Percentiles rank a stretch among this genome's conserved stretches.
These are phyloP conservation scores for Lipomyces sp. DNA, from an alignment of 805 yeast genomes.

Conservation along the genomic window DNA sequence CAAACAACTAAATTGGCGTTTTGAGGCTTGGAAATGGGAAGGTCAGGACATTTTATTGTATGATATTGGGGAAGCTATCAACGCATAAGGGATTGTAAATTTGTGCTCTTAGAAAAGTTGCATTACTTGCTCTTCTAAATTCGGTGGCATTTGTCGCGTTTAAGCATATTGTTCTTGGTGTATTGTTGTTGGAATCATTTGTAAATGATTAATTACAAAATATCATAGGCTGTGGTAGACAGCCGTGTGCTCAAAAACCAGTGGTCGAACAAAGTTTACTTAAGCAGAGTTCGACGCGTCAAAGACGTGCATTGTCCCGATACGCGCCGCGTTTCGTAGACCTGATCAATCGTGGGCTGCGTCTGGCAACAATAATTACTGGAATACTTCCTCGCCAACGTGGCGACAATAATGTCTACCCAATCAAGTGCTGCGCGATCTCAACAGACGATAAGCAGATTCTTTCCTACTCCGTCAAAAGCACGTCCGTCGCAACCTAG, in stretches of 20 bases:
- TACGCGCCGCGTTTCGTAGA: too few relatives aligned
- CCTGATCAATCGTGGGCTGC: too few relatives aligned
- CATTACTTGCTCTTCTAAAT: background rate
- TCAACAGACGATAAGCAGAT: background rate
- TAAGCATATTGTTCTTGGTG: background rate
- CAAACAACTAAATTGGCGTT: conserved; percentile 81
- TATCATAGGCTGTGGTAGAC: background rate
- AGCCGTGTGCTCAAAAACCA: too few relatives aligned
- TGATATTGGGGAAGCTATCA: conserved; percentile 24
- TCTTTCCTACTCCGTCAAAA: background rate
- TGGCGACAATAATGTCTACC: background rate
- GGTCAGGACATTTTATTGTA: conserved; percentile 42
- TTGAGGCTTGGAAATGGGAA: conserved; percentile 78
- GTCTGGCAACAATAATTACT: too few relatives aligned
- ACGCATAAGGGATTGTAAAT: conserved; percentile 16
- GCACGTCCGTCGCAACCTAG: background rate
- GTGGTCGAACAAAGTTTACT: too few relatives aligned
- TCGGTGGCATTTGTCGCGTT: background rate
- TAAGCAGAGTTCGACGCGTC: too few relatives aligned
- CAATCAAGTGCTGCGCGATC: background rate
- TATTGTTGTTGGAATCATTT: background rate
- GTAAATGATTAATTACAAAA: background rate
- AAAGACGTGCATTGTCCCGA: too few relatives aligned
- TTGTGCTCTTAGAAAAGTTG: background rate
- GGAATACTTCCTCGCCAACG: background rate